These are phyloP conservation scores for Pseudonitzschia multistriata DNA, from an alignment of 108 stramenopile genomes.

Conservation along the genomic window DNA sequence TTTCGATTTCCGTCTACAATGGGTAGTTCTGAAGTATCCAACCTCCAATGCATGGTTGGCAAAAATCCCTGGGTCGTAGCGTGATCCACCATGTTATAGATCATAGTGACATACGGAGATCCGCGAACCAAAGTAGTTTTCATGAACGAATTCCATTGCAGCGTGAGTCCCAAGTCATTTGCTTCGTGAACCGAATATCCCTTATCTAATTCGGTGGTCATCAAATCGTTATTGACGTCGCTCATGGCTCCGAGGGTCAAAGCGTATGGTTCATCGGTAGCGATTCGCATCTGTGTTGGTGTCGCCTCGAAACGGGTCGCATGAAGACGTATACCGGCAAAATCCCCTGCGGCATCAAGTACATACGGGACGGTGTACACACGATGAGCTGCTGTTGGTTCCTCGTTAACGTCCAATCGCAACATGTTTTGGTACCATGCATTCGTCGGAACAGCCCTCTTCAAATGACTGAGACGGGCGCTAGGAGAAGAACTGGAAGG, in stretches of 20 bases:
- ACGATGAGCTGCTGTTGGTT: slow-evolving; percentile 45
- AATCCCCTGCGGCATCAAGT: slow-evolving; percentile 53
- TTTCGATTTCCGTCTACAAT: slow-evolving; percentile 27
- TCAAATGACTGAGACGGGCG: slow-evolving; percentile 17
- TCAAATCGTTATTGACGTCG: background rate
- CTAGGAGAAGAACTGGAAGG: slow-evolving; percentile 18
- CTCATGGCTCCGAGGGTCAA: slow-evolving; percentile 64
- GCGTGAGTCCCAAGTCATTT: slow-evolving; percentile 51
- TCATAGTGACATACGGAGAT: slow-evolving; percentile 86
- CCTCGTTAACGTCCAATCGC: slow-evolving; percentile 36
- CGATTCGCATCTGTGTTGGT: slow-evolving; percentile 43
- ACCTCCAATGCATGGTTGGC: slow-evolving; percentile 50
- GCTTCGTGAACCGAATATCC: slow-evolving; percentile 27
- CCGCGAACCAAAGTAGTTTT: slow-evolving; percentile 71
- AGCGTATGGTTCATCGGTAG: slow-evolving; percentile 53
- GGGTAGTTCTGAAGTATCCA: slow-evolving; percentile 8
- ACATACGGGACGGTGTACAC: slow-evolving; percentile 75
- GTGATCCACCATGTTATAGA: slow-evolving; percentile 17
- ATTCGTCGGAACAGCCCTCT: slow-evolving; percentile 58
- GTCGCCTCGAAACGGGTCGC: slow-evolving; percentile 39
- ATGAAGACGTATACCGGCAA: slow-evolving; percentile 66
- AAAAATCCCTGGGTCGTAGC: slow-evolving; percentile 1
- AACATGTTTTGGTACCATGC: slow-evolving; percentile 74
- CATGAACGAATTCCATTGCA: slow-evolving; percentile 47
- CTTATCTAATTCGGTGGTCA: background rate